A percentile compares a stretch with the other conserved stretches of the same genome.
Conservation (phyloP, 495 filamentous ascomycete species). For the Penicillium tannophilum region DNA sequence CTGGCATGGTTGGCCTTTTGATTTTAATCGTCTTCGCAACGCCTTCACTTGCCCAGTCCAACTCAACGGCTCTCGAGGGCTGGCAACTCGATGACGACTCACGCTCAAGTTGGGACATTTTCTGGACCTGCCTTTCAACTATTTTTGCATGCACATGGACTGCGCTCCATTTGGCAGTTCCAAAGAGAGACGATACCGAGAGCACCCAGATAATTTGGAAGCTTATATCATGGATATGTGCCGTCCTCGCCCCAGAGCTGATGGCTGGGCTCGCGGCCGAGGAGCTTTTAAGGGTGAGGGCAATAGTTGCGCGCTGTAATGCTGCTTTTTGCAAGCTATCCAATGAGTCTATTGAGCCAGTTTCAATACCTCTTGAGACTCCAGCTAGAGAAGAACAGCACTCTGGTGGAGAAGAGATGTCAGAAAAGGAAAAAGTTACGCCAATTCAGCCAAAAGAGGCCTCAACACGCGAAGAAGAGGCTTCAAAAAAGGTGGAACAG, state of each 20-base stretch:
- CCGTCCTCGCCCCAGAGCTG: conserved; percentile 16
- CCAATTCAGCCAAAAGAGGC: neutral
- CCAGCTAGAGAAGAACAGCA: neutral
- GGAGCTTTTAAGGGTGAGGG: conserved; percentile 3
- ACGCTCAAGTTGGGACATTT: conserved; percentile 24
- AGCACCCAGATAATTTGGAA: neutral
- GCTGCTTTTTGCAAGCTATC: conserved; percentile 4
- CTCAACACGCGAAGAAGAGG: neutral
- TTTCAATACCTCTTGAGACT: neutral
- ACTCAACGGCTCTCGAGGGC: conserved; percentile 14
- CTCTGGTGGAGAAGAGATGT: neutral
- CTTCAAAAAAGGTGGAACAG: neutral
- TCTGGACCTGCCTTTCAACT: conserved; percentile 24
- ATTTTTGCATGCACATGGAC: conserved; percentile 27
- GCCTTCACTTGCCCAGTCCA: conserved; percentile 8
- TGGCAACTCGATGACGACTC: conserved; percentile 20
- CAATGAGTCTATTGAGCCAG: neutral
- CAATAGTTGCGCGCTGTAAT: conserved; percentile 6
- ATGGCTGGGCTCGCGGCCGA: conserved; percentile 6
- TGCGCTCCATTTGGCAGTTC: conserved; percentile 16
- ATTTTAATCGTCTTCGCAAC: neutral
- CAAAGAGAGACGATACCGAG: neutral
- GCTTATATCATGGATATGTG: conserved; percentile 3
- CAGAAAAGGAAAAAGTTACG: neutral
- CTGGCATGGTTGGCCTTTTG: neutral